phyloP scores from a whole-genome alignment of 2,329 filamentous ascomycete genomes.

The Aspergillus alliaceus region DNA sequence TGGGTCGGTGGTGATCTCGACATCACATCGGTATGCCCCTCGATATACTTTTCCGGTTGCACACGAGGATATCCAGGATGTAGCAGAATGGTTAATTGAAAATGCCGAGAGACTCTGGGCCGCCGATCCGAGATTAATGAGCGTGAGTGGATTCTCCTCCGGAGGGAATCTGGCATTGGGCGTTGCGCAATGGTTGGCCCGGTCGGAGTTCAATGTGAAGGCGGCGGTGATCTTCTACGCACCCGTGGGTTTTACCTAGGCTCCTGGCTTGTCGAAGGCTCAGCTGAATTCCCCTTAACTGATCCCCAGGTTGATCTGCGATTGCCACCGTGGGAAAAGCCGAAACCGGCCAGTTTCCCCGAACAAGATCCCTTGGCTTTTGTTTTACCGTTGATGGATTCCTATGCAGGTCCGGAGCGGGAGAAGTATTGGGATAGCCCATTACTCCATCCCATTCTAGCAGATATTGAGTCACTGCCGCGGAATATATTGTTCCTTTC shows the following conservation, averaged over 20 bases:
- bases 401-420: slow-evolving; percentile 38
- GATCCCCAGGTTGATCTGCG: slow-evolving; percentile 38
- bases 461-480: slow-evolving; percentile 6
- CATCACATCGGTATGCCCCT: slow-evolving; percentile 45
- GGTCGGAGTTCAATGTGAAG: slow-evolving; percentile 29
- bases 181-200: slow-evolving; percentile 24
- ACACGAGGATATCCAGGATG: slow-evolving; percentile 47
- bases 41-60: slow-evolving; percentile 42
- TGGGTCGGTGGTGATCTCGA: slow-evolving; percentile 41
- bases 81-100: slow-evolving; percentile 41
- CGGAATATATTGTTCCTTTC: slow-evolving; percentile 11
- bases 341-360: slow-evolving; percentile 33
- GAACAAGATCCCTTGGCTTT: slow-evolving; percentile 40
- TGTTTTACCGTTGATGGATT: slow-evolving; percentile 45
- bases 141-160: slow-evolving; percentile 46
- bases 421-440: slow-evolving; percentile 2
- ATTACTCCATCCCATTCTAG: slow-evolving; percentile 9
- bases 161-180: slow-evolving; percentile 48
- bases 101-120: slow-evolving; percentile 36
- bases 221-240: slow-evolving; percentile 45
- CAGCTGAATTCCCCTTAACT: not conserved
- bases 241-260: slow-evolving; percentile 15
- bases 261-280: not conserved
- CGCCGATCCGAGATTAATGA: slow-evolving; percentile 36
- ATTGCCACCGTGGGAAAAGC: slow-evolving; percentile 43